These are phyloP conservation scores for Aspergillus conjunctus DNA, from an alignment of 495 filamentous ascomycete species.

Conservation along the genomic window DNA sequence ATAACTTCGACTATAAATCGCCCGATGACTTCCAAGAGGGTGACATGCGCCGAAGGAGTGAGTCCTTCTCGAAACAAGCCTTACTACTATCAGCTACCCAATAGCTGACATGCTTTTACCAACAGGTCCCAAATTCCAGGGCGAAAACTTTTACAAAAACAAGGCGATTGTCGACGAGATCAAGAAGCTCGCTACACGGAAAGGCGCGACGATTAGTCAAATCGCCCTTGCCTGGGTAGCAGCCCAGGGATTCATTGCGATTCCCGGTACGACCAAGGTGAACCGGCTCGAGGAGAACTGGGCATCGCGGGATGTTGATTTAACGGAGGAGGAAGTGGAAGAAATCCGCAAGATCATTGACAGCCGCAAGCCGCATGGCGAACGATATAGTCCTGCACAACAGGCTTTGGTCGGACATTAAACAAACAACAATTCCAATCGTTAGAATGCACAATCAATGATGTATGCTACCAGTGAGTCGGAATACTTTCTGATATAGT, in stretches of 20 bases:
- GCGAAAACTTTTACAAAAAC: slow-evolving; percentile 55
- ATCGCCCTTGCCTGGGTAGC: slow-evolving; percentile 52
- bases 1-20: slow-evolving; percentile 45
- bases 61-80: slow-evolving; percentile 10
- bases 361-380: slow-evolving; percentile 41
- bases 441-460: no score
- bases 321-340: slow-evolving; percentile 38
- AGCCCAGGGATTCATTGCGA: slow-evolving; percentile 49
- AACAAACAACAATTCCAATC: no score
- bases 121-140: slow-evolving; percentile 50
- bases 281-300: slow-evolving; percentile 45
- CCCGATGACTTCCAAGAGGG: slow-evolving; percentile 39
- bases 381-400: slow-evolving; percentile 33
- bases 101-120: not conserved
- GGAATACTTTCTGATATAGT: no score
- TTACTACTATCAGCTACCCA: not conserved
- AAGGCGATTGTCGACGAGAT: slow-evolving; percentile 47
- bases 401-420: slow-evolving; percentile 47
- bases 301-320: slow-evolving; percentile 40
- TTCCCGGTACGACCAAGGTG: slow-evolving; percentile 52
- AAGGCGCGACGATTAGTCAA: slow-evolving; percentile 42
- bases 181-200: slow-evolving; percentile 42
- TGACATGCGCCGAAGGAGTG: slow-evolving; percentile 30
- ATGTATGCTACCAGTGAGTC: no score
- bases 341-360: slow-evolving; percentile 45